Percentiles rank a stretch among this genome's conserved stretches.
Conservation (phyloP, 768 basidiomycete species). For the Pleurotus citrinopileatus region DNA sequence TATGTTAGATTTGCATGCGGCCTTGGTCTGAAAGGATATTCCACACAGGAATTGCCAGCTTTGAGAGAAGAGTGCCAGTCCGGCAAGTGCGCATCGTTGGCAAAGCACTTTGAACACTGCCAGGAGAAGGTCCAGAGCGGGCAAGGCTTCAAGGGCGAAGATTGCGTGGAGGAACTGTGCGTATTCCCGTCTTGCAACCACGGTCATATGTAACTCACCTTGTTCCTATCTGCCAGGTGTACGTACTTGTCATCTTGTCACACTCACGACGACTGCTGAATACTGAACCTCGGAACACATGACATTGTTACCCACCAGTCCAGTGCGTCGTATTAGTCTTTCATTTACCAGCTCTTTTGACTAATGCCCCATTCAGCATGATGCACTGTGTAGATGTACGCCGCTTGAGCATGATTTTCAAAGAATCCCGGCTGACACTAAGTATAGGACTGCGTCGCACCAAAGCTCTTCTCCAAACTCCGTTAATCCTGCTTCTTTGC, state of each 20-base stretch:
- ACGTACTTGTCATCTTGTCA: conserved; percentile 16
- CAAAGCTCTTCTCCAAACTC: conserved; percentile 82
- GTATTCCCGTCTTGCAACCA: conserved; percentile 29
- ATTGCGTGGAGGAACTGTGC: conserved; percentile 89
- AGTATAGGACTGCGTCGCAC: conserved; percentile 53
- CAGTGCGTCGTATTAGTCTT: conserved; percentile 50
- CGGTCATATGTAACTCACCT: conserved; percentile 18
- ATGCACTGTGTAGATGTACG: conserved; percentile 93
- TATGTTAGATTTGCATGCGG: neutral
- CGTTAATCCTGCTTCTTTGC: conserved; percentile 28
- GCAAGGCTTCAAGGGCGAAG: conserved; percentile 85
- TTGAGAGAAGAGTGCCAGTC: conserved; percentile 78
- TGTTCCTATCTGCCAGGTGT: conserved; percentile 24
- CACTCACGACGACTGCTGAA: conserved; percentile 12
- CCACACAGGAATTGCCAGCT: conserved; percentile 56
- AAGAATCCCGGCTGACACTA: neutral
- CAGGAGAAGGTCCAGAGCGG: conserved; percentile 83
- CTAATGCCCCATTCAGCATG: conserved; percentile 46
- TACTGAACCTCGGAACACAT: neutral
- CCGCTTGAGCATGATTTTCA: conserved; percentile 15
- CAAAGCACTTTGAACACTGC: conserved; percentile 89
- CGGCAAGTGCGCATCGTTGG: conserved; percentile 60
- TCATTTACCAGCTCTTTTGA: neutral
- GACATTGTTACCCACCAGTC: conserved; percentile 32
- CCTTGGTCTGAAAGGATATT: neutral